phyloP scores from a whole-genome alignment of 1,284 basidiomycete species.

The Trichosporon sp. region DNA sequence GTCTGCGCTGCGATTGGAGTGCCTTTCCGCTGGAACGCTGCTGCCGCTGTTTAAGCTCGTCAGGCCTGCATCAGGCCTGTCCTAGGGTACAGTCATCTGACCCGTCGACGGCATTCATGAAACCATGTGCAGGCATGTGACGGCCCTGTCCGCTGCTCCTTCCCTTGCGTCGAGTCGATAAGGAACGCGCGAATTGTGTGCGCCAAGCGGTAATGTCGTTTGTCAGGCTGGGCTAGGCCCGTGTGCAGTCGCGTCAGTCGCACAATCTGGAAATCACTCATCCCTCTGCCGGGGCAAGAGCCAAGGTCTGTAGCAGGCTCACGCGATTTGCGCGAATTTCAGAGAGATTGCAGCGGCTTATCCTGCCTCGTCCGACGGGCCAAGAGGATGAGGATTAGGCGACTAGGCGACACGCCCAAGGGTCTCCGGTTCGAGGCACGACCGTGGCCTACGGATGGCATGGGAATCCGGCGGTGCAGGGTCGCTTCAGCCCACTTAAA shows the following conservation, averaged over 20 bases:
- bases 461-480: slow-evolving; percentile 9
- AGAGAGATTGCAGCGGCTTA: background rate
- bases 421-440: background rate
- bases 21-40: background rate
- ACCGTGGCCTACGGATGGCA: background rate
- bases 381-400: background rate
- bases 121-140: slow-evolving; percentile 12
- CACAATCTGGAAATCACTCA: background rate
- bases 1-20: background rate
- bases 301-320: background rate
- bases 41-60: background rate
- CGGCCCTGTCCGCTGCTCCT: background rate
- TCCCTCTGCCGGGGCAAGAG: background rate
- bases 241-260: background rate
- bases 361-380: background rate
- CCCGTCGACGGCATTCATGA: background rate
- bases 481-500: background rate
- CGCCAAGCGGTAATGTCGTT: background rate
- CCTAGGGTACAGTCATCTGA: background rate
- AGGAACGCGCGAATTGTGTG: background rate
- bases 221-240: background rate
- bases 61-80: slow-evolving; percentile 7
- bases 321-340: slow-evolving; percentile 3
- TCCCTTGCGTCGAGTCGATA: background rate
- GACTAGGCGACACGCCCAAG: background rate